A percentile compares a stretch with the other conserved stretches of the same genome.
phyloP scores from a whole-genome alignment of 352 stramenopile species.

The Blastocystis hominis region DNA sequence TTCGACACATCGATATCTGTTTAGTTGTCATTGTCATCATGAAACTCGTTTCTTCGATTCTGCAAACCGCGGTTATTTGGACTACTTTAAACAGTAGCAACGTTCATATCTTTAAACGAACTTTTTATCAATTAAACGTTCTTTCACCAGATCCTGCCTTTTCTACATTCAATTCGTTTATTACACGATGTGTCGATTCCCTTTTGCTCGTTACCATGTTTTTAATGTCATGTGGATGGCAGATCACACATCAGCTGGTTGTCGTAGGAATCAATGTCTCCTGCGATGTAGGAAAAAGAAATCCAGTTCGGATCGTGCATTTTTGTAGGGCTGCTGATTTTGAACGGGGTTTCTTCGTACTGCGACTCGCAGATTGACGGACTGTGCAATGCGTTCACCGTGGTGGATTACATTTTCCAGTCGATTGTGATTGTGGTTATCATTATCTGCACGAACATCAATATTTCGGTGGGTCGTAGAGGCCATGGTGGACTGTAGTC shows the following conservation, averaged over 20 bases:
- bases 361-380: slow-evolving; percentile 50
- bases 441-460: slow-evolving; percentile 49
- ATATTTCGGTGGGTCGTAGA: not conserved
- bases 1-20: slow-evolving; percentile 5
- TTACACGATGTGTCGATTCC: not conserved
- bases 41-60: slow-evolving; percentile 10
- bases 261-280: not conserved
- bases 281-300: slow-evolving; percentile 9
- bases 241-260: slow-evolving; percentile 42
- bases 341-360: slow-evolving; percentile 12
- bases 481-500: not conserved
- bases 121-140: not conserved
- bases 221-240: slow-evolving; percentile 27
- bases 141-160: too few relatives aligned
- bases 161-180: not conserved
- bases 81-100: not conserved
- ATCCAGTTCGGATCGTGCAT: slow-evolving; percentile 41
- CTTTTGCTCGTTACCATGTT: slow-evolving; percentile 1
- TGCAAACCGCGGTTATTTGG: not conserved
- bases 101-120: slow-evolving; percentile 23
- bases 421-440: slow-evolving; percentile 39
- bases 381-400: slow-evolving; percentile 18
- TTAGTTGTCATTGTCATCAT: not conserved
- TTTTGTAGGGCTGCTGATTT: not conserved
- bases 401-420: slow-evolving; percentile 51